Evolutionary conservation across 495 filamentous ascomycete genomes (phyloP).

Genomic region (Chaetomidium leptoderma): DNA sequence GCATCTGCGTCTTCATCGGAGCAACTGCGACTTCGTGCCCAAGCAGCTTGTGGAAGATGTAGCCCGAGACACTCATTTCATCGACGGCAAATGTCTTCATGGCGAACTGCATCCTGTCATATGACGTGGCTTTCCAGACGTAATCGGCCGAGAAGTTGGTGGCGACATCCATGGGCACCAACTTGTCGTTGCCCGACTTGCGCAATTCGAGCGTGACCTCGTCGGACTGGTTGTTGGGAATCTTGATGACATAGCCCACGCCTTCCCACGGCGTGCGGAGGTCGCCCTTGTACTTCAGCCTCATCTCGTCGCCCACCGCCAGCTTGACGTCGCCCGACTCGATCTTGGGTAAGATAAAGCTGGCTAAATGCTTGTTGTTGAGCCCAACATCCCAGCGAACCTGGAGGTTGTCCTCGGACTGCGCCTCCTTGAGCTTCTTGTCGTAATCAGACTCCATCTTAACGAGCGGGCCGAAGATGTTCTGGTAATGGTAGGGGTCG

Average conservation of each 20-base stretch:
- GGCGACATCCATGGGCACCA: constrained; percentile 93
- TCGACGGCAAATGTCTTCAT: constrained; percentile 99
- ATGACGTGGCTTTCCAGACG: constrained; percentile 99
- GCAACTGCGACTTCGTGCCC: constrained; percentile 94
- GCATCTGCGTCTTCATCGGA: constrained; percentile 94
- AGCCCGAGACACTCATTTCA: constrained; percentile 96
- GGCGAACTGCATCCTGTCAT: constrained; percentile 97
- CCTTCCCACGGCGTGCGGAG: constrained; percentile 94
- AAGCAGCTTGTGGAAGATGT: constrained; percentile 96
- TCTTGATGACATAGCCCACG: constrained; percentile 98
- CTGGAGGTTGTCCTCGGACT: constrained; percentile 89
- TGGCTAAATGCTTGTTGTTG: constrained; percentile 96
- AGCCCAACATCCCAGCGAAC: constrained; percentile 95
- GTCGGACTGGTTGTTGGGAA: constrained; percentile 98
- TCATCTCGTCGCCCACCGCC: constrained; percentile 98
- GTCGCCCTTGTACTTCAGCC: constrained; percentile 92
- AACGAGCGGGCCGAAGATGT: constrained; percentile 95
- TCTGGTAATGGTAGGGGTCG: constrained; percentile 98
- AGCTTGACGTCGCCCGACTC: constrained; percentile 97
- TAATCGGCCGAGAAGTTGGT: constrained; percentile 98
- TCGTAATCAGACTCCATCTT: constrained; percentile 99
- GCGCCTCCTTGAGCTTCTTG: constrained; percentile 95
- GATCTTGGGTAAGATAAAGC: constrained; percentile 93
- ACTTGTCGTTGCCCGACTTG: constrained; percentile 70
- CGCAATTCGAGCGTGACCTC: constrained; percentile 95